Evolutionary conservation across 2,329 filamentous ascomycete genomes (phyloP), one percentile per base, ranked within the genome.

Genomic region (Huntiella abstrusa): DNA sequence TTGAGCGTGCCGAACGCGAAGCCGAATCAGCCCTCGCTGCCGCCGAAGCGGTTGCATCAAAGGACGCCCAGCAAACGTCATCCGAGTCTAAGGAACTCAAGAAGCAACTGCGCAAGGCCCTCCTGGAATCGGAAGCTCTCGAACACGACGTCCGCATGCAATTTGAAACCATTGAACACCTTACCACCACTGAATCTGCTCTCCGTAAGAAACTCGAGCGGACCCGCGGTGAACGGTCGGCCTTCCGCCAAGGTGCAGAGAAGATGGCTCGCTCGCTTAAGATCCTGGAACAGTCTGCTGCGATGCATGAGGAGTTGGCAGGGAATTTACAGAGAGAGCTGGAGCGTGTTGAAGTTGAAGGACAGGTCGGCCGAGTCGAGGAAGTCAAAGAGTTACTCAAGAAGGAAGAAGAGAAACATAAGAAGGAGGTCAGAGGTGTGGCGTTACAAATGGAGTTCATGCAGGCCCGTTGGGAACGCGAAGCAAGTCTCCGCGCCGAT

Each of bases 371-470:
- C 10, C 52, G 57, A 19, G 58, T 62, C 12, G 55, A 59, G 15
- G 51, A 57, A 17, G 58, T 59, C 33, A 57, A 57, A 48, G 55
- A 51, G 44, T n/a, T 19, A 19, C 47, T 52, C 41, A 70, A 69
- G n/a, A 66, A 74, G 12, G 69, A 75, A 7, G 44, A 43, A 55
- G 75, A 74, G 53, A 68, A 73, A 39, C 83, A 91, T 59, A 66
- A 70, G 55, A 78, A 77, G 60, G 83, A 92, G 63, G 66, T 95
- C 45, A 75, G 78, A 53, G 88, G 88, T 13, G 70, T 96, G 57
- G 74, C 76, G 45, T 82, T 91, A 64, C 87, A 96, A 63, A 88
- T 96, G 59, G 75, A 86, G 56, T 96, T 83, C 77, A 75, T 96
- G 59, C 77, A 86, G 55, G 83, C 84, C 2, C 76, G 80, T 45